Percentiles rank a stretch among this genome's conserved stretches.
Conservation (phyloP, 768 basidiomycete genomes). For the Podaxis sp. region DNA sequence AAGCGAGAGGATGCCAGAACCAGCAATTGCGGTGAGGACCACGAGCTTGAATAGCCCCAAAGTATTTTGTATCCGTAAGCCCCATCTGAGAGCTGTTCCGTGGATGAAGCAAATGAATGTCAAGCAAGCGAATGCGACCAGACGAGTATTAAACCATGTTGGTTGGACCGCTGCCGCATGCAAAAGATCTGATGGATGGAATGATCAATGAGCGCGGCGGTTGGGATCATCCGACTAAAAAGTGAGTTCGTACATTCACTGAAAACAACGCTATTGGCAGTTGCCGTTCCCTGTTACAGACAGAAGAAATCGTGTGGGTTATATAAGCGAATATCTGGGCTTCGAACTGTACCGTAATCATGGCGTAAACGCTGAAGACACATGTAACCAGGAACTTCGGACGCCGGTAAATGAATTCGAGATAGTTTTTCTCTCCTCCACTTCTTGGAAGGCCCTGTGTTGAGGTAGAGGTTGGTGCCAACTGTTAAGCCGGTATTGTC, state of each 20-base stretch:
- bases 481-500: not conserved
- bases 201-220: not conserved
- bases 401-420: constrained; percentile 66
- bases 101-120: constrained; percentile 60
- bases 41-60: constrained; percentile 65
- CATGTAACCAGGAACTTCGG: constrained; percentile 66
- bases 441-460: constrained; percentile 63
- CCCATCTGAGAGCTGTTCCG: constrained; percentile 50
- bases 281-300: constrained; percentile 49
- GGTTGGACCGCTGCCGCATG: constrained; percentile 51
- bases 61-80: constrained; percentile 61
- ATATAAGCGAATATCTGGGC: constrained; percentile 19
- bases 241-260: constrained; percentile 59
- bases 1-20: constrained; percentile 55
- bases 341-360: constrained; percentile 44
- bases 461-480: not conserved
- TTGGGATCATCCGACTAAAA: not conserved
- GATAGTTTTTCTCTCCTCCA: constrained; percentile 77
- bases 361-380: constrained; percentile 53
- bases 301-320: not conserved
- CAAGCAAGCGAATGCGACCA: constrained; percentile 54
- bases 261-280: constrained; percentile 64
- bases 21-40: constrained; percentile 48
- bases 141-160: constrained; percentile 46
- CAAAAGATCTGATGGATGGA: constrained; percentile 46